Evolutionary conservation across 2,329 filamentous ascomycete species (phyloP).

Genomic region (Monilinia fructicola): DNA sequence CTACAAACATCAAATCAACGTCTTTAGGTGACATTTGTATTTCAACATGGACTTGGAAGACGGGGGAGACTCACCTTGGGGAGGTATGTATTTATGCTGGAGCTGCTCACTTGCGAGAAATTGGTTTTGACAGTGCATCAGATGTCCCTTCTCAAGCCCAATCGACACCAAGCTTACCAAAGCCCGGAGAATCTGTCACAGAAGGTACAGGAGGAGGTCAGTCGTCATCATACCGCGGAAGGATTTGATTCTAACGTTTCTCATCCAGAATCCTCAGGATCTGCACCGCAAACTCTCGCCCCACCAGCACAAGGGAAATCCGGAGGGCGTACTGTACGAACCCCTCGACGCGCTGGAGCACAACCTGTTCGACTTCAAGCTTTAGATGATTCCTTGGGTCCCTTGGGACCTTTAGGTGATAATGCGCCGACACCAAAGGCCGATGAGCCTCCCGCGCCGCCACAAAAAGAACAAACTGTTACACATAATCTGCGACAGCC

Average conservation of each 20-base stretch:
- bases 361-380: slow-evolving; percentile 77
- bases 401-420: slow-evolving; percentile 66
- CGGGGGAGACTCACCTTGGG: slow-evolving; percentile 48
- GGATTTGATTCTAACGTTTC: slow-evolving; percentile 12
- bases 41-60: slow-evolving; percentile 47
- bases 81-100: slow-evolving; percentile 41
- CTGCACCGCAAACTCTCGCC: slow-evolving; percentile 26
- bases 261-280: slow-evolving; percentile 30
- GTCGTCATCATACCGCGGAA: not conserved
- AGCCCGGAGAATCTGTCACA: slow-evolving; percentile 34
- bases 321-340: slow-evolving; percentile 38
- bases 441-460: slow-evolving; percentile 66
- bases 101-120: not conserved
- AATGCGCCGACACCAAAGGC: slow-evolving; percentile 41
- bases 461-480: slow-evolving; percentile 64
- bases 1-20: slow-evolving; percentile 1
- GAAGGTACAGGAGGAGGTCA: slow-evolving; percentile 28
- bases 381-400: slow-evolving; percentile 72
- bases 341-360: slow-evolving; percentile 62
- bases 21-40: not conserved
- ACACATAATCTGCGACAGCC: slow-evolving; percentile 54
- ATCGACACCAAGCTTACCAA: slow-evolving; percentile 34
- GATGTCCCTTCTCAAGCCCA: slow-evolving; percentile 46
- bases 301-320: slow-evolving; percentile 27
- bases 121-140: slow-evolving; percentile 31